Base-by-base conservation (phyloP, 2,329 filamentous ascomycete species). In the Xylariaceae sp. region DNA sequence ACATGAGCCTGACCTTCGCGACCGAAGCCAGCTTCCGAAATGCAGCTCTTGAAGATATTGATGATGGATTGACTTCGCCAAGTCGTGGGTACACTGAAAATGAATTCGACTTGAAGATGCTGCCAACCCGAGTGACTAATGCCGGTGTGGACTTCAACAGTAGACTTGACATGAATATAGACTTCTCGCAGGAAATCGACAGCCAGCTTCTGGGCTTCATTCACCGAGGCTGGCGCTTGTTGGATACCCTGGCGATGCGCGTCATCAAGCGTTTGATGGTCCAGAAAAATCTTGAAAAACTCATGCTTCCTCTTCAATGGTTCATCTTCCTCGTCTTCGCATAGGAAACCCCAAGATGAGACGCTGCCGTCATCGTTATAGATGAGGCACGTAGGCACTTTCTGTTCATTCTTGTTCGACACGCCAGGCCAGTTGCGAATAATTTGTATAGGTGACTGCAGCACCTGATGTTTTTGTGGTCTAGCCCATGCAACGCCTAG, bases 11-110 rank as follows among this genome's bases (percentile, higher is more conserved):
- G 55, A 0, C 70, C 67, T 16, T 69, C 70, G 2, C 55, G 44
- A 1, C 74, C 76, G 48, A 78, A 81, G 0, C 76, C 76, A 1
- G 75, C 72, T 14, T 66, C 59, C 12, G 58, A 54, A 3, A 79
- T 71, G 22, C 76, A 69, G 1, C 55, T 55, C 46, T 73, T 73
- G 61, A 78, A 80, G 5, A 59, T 62, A 57, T 79, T 76, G 40
- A 79, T 71, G 2, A 73, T 71, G 6, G 67, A 66, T 46, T 74
- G 64, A 2, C 64, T 72, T 8, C 66, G 67, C 77, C 77, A 81
- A 0, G 77, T 80, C 1, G 77, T 80, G 0, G 77, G 77, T 1
- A 79, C 75, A 37, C 73, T 76, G 60, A 80, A 80, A 7, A 79
- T 61, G 52, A 79, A 81, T 32, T 74, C 69, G 2, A 80, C 70